A percentile compares a stretch with the other conserved stretches of the same genome.
Conservation (phyloP, 805 yeast genomes). For the Pichia heedii region DNA sequence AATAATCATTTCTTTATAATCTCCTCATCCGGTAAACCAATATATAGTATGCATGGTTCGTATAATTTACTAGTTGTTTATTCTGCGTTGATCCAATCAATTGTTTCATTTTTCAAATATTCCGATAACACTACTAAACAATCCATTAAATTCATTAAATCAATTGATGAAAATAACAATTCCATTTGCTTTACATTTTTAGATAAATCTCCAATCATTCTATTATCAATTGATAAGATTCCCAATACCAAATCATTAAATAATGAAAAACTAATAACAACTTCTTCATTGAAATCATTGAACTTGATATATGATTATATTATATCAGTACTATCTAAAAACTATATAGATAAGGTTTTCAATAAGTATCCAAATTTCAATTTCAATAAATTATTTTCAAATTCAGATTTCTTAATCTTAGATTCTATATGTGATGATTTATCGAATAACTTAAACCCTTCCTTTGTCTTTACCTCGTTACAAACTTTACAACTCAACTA, state of each 20-base stretch:
- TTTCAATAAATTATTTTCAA: constrained; percentile 62
- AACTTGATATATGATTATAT: constrained; percentile 68
- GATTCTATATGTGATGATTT: constrained; percentile 53
- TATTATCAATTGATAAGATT: constrained; percentile 58
- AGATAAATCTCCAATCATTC: constrained; percentile 57
- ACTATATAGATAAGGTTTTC: constrained; percentile 63
- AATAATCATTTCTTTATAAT: constrained; percentile 71
- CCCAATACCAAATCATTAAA: constrained; percentile 42
- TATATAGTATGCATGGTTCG: constrained; percentile 67
- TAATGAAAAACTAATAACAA: constrained; percentile 41
- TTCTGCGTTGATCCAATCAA: constrained; percentile 74
- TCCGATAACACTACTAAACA: constrained; percentile 24
- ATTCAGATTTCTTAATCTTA: constrained; percentile 64
- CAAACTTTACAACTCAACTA: constrained; percentile 54
- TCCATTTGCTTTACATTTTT: constrained; percentile 47
- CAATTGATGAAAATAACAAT: constrained; percentile 25
- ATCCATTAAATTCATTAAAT: constrained; percentile 41
- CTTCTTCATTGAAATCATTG: constrained; percentile 21
- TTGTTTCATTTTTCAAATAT: constrained; percentile 59
- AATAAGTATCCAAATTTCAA: constrained; percentile 72
- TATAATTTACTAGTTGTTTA: constrained; percentile 61
- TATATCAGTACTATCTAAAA: constrained; percentile 74
- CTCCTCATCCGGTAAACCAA: constrained; percentile 83
- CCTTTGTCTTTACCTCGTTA: constrained; percentile 54
- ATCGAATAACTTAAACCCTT: constrained; percentile 43